Evolutionary conservation across 2,329 filamentous ascomycete species (phyloP), one percentile per base, ranked within the genome.

Genomic region (Endocalyx cinctus): DNA sequence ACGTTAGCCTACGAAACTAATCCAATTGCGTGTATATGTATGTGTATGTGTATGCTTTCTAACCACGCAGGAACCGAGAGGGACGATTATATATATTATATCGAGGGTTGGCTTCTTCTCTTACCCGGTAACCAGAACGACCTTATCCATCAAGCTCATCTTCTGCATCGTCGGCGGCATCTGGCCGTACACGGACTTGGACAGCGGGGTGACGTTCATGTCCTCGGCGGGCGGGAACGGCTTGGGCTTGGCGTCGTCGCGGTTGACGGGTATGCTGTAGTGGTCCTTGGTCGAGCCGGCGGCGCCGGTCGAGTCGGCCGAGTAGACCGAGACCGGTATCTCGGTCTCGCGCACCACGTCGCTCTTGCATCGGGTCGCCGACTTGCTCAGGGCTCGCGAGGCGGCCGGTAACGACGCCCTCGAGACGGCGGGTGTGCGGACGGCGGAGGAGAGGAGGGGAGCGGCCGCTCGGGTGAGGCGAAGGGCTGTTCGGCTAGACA

Each of bases 41-140:
- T n/a, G n/a, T n/a, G n/a, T n/a, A n/a, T n/a, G n/a, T n/a, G n/a
- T n/a, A n/a, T n/a, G n/a, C n/a, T n/a, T n/a, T n/a, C n/a, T n/a
- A n/a, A n/a, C n/a, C n/a, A n/a, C n/a, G n/a, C n/a, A n/a, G n/a
- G n/a, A n/a, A n/a, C n/a, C n/a, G n/a, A n/a, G n/a, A n/a, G n/a
- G n/a, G n/a, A n/a, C n/a, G n/a, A n/a, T n/a, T n/a, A n/a, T n/a
- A n/a, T n/a, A n/a, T n/a, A n/a, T n/a, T n/a, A n/a, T n/a, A n/a
- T n/a, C n/a, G 20, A 23, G 20, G 8, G 20, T 23, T 23, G 8
- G n/a, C n/a, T 23, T 38, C 31, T 16, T 17, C 20, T 43, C 72
- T 57, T 70, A 81, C 77, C 79, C 83, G 55, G 83, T 87, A 49
- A 87, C 62, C 45, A 87, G 70, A 46, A 84, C 80, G 35, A 81